A percentile compares a stretch with the other conserved stretches of the same genome.
Conservation (phyloP, 2,329 filamentous ascomycete genomes). For the Fusarium phyllophilum region DNA sequence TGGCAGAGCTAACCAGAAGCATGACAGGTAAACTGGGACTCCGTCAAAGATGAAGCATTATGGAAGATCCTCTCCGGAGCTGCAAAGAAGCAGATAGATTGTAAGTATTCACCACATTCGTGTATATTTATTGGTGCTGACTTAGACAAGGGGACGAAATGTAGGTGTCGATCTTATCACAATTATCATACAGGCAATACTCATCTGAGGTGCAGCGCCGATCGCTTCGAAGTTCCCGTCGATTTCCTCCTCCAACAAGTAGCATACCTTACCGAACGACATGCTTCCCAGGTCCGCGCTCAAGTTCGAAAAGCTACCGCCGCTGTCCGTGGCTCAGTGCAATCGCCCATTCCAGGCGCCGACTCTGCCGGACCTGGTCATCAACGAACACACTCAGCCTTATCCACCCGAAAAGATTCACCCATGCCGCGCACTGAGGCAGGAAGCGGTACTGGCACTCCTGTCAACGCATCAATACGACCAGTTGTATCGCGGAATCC, state of each 20-base stretch:
- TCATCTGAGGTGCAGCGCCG: slow-evolving; percentile 63
- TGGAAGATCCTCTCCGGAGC: slow-evolving; percentile 91
- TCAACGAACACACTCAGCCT: slow-evolving; percentile 60
- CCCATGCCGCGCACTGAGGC: slow-evolving; percentile 60
- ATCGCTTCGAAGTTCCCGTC: slow-evolving; percentile 83
- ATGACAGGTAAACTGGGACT: slow-evolving; percentile 84
- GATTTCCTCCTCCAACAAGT: slow-evolving; percentile 93
- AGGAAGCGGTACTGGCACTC: slow-evolving; percentile 55
- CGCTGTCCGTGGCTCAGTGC: slow-evolving; percentile 65
- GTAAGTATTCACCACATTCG: slow-evolving; percentile 59
- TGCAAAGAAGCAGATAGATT: slow-evolving; percentile 86
- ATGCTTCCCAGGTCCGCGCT: slow-evolving; percentile 88
- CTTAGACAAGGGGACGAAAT: slow-evolving; percentile 73
- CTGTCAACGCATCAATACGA: slow-evolving; percentile 55
- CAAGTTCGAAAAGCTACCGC: slow-evolving; percentile 83
- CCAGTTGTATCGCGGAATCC: slow-evolving; percentile 59
- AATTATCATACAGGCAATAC: slow-evolving; percentile 22
- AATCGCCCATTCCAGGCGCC: slow-evolving; percentile 65
- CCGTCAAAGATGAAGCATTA: slow-evolving; percentile 83
- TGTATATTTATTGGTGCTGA: slow-evolving; percentile 30
- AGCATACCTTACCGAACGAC: slow-evolving; percentile 91
- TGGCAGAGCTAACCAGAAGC: slow-evolving; percentile 38
- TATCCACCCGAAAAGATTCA: slow-evolving; percentile 69
- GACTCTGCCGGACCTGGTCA: slow-evolving; percentile 54
- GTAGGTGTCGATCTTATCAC: slow-evolving; percentile 60